Evolutionary conservation across 331 rosid genomes (phyloP).

Genomic region (Saraca asoca): DNA sequence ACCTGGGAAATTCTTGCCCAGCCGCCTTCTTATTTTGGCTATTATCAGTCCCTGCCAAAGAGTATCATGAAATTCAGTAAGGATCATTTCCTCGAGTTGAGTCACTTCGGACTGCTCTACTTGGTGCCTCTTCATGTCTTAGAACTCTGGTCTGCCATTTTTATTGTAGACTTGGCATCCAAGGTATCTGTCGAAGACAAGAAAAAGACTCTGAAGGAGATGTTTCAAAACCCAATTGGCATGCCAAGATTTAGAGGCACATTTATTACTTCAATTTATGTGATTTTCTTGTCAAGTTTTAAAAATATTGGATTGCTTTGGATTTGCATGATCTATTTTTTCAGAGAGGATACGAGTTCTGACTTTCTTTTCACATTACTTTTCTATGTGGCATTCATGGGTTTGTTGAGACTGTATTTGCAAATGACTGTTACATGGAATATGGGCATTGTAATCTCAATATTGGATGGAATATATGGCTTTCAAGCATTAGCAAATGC

Average conservation of each 20-base stretch:
- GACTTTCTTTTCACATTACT: conserved; percentile 4
- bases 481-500: conserved; percentile 36
- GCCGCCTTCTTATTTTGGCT: background rate
- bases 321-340: conserved; percentile 1
- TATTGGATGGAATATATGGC: conserved; percentile 49
- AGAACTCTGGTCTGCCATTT: conserved; percentile 36
- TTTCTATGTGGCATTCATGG: conserved; percentile 15
- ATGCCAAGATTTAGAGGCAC: conserved; percentile 39
- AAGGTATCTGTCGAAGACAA: conserved; percentile 38
- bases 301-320: conserved; percentile 29
- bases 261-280: conserved; percentile 39
- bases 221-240: conserved; percentile 37
- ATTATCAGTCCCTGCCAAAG: background rate
- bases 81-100: conserved; percentile 23
- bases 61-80: background rate
- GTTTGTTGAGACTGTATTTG: conserved; percentile 40
- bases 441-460: conserved; percentile 57
- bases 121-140: conserved; percentile 55
- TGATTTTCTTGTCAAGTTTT: conserved; percentile 37
- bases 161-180: conserved; percentile 43
- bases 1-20: conserved; percentile 24
- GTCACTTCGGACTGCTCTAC: conserved; percentile 49
- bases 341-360: background rate
- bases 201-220: conserved; percentile 39
- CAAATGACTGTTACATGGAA: conserved; percentile 65